Conservation (phyloP, 352 stramenopile species). For the Halophytophthora batemanensis region DNA sequence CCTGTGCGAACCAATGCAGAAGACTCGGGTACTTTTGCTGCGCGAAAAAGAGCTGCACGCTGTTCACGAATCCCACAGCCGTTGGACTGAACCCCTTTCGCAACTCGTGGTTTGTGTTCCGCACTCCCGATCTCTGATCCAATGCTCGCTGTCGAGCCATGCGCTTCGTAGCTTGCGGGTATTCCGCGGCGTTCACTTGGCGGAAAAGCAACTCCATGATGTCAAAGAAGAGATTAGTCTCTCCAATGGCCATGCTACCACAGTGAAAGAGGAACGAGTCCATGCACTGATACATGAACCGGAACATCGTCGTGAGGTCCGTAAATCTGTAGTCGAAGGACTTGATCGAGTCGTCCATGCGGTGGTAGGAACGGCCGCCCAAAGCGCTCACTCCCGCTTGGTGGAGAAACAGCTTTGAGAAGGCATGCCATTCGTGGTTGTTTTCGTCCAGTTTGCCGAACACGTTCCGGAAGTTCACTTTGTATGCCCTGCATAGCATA, state of each 20-base stretch:
- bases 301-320: conserved; percentile 51
- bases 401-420: conserved; percentile 50
- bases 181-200: conserved; percentile 65
- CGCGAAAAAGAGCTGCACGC: conserved; percentile 76
- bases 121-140: conserved; percentile 4
- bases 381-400: conserved; percentile 19
- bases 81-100: conserved; percentile 34
- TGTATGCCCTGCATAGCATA: conserved; percentile 46
- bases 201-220: conserved; percentile 76
- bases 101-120: conserved; percentile 24
- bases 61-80: conserved; percentile 64
- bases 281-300: conserved; percentile 83
- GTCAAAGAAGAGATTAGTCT: conserved; percentile 69
- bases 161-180: conserved; percentile 46
- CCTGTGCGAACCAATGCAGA: conserved; percentile 80
- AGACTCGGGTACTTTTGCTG: conserved; percentile 80
- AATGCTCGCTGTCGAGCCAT: conserved; percentile 9
- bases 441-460: conserved; percentile 49
- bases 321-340: conserved; percentile 23
- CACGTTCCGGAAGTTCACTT: conserved; percentile 60
- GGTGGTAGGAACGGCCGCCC: conserved; percentile 29
- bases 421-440: conserved; percentile 50
- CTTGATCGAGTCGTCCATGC: conserved; percentile 48
- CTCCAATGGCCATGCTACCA: conserved; percentile 71
- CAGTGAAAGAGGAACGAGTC: conserved; percentile 76